Percentiles rank a stretch among this genome's conserved stretches.
Conservation (phyloP, 441 rosid genomes). For the Croton laevigatus region DNA sequence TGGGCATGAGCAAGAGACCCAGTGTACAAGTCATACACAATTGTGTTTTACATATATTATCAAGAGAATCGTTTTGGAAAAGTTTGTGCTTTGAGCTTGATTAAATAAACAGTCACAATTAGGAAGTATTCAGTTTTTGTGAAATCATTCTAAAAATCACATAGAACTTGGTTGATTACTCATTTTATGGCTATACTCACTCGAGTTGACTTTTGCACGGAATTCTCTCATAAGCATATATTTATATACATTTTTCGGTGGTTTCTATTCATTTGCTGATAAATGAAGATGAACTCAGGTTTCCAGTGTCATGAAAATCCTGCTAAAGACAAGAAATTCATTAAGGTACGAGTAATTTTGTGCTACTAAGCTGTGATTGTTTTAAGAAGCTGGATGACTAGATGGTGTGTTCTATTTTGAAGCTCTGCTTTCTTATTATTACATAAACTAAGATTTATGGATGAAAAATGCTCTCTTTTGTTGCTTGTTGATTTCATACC, state of each 20-base stretch:
- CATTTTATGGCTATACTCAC: neutral
- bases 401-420: neutral
- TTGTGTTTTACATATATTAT: neutral
- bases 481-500: neutral
- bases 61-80: neutral
- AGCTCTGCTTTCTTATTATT: neutral
- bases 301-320: conserved; percentile 36
- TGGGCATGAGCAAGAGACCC: neutral
- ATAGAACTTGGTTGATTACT: neutral
- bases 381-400: conserved; percentile 6
- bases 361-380: conserved; percentile 16
- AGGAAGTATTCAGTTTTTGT: neutral
- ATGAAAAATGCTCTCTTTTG: neutral
- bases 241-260: neutral
- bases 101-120: neutral
- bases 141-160: neutral
- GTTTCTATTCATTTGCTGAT: conserved; percentile 28
- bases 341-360: conserved; percentile 55
- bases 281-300: conserved; percentile 48
- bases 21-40: neutral
- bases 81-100: neutral
- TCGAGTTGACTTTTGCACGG: neutral
- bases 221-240: conserved; percentile 5
- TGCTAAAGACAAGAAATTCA: conserved; percentile 32
- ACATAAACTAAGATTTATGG: neutral